Evolutionary conservation across 2,329 filamentous ascomycete genomes (phyloP).

Genomic region (Aspergillus arachidicola): DNA sequence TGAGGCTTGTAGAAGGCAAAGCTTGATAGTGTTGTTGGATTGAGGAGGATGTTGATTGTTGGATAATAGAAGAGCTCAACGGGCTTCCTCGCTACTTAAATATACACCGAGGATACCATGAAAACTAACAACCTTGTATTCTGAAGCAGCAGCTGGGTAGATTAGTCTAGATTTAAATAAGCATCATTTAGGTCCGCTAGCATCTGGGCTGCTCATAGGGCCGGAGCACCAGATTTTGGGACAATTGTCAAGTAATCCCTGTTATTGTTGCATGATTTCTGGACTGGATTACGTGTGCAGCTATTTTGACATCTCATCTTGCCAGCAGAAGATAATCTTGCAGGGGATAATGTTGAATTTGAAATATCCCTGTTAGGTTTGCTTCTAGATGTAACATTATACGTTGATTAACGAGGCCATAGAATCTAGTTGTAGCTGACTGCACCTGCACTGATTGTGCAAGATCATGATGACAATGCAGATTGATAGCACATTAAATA

Average conservation of each 20-base stretch:
- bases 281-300: not conserved
- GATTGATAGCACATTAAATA: not conserved
- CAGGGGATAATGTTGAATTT: not conserved
- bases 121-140: not conserved
- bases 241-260: not conserved
- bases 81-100: not conserved
- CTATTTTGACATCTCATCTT: too few relatives aligned
- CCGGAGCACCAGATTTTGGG: not conserved
- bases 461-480: not conserved
- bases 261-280: not conserved
- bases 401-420: not conserved
- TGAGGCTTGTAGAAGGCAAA: not conserved
- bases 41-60: not conserved
- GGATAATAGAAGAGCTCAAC: not conserved
- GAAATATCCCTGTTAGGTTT: not conserved
- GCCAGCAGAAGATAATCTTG: not conserved
- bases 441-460: not conserved
- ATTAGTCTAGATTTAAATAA: not conserved
- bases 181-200: not conserved
- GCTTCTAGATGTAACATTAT: not conserved
- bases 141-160: not conserved
- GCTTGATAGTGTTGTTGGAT: not conserved
- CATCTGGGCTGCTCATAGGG: not conserved
- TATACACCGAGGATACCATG: not conserved
- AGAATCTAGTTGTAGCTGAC: rapidly evolving